phyloP scores from a whole-genome alignment of 2,329 filamentous ascomycete genomes.

The Dothistroma pini region DNA sequence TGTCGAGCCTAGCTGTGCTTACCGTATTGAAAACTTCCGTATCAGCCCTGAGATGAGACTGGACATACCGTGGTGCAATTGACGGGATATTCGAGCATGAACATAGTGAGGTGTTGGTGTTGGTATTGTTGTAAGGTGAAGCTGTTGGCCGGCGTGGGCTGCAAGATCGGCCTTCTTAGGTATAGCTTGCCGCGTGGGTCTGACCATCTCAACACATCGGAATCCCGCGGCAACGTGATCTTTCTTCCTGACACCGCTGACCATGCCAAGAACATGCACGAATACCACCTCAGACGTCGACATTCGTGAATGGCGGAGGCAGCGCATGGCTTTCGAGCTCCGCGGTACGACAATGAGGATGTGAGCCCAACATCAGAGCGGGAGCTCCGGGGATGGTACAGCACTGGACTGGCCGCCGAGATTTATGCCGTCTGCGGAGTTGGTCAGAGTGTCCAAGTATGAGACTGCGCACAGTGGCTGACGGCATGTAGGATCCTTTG shows the following conservation, averaged over 20 bases:
- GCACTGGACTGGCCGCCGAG: constrained; percentile 68
- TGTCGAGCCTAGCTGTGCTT: neutral
- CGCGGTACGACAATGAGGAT: constrained; percentile 29
- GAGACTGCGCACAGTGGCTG: constrained; percentile 10
- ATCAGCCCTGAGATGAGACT: neutral
- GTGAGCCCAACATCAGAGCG: constrained; percentile 25
- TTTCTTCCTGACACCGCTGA: neutral
- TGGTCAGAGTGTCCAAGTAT: constrained; percentile 51
- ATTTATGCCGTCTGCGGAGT: constrained; percentile 87
- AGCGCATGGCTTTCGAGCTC: constrained; percentile 13
- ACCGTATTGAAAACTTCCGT: neutral
- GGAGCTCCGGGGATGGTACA: constrained; percentile 31
- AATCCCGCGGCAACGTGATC: too few species aligned
- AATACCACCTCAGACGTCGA: neutral
- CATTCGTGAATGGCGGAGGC: constrained; percentile 7
- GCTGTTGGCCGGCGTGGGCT: too few species aligned
- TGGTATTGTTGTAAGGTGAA: too few species aligned
- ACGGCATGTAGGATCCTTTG: constrained; percentile 67
- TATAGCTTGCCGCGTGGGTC: too few species aligned
- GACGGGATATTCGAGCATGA: neutral
- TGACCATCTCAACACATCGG: too few species aligned
- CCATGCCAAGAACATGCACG: neutral
- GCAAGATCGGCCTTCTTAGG: too few species aligned
- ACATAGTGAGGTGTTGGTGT: neutral
- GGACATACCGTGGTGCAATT: too few species aligned